Conservation (phyloP, 2,329 filamentous ascomycete genomes). For the Ceratocystis alfenasii region DNA sequence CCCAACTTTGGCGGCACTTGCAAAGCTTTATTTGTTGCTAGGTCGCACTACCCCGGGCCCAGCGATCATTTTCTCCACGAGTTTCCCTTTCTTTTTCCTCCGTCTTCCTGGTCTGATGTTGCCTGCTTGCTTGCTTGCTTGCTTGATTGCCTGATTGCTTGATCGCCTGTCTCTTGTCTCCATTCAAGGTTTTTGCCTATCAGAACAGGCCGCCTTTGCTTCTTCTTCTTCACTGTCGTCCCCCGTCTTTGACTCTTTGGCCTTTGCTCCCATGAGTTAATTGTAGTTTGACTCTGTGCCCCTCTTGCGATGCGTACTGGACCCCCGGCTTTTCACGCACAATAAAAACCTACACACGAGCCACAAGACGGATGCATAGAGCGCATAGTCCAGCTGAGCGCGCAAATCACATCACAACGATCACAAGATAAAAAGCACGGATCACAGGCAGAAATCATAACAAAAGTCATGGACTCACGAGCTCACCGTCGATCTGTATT, state of each 20-base stretch:
- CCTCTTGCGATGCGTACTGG: not conserved
- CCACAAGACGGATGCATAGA: not conserved
- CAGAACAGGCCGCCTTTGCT: not conserved
- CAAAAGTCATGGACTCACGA: slow-evolving; percentile 1
- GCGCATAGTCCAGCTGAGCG: slow-evolving; percentile 9
- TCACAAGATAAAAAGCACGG: not conserved
- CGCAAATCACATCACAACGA: slow-evolving; percentile 6
- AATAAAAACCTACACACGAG: not conserved
- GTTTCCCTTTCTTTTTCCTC: not conserved
- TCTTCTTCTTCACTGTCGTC: too few relatives aligned
- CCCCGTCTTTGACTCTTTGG: not conserved
- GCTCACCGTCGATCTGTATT: slow-evolving; percentile 17
- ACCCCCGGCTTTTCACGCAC: not conserved
- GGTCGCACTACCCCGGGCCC: slow-evolving; percentile 7
- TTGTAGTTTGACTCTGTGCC: not conserved
- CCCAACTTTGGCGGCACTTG: not conserved
- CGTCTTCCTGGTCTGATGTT: not conserved
- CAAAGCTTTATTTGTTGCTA: not conserved
- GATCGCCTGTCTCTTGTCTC: not conserved
- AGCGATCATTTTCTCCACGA: slow-evolving; percentile 6
- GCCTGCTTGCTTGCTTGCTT: not conserved
- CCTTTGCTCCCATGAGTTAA: not conserved
- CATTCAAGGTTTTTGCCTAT: not conserved
- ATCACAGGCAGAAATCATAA: slow-evolving; percentile 3
- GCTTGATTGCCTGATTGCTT: not conserved